These are phyloP conservation scores for Trichoderma sp. DNA, from an alignment of 2,329 filamentous ascomycete species.

Conservation along the genomic window DNA sequence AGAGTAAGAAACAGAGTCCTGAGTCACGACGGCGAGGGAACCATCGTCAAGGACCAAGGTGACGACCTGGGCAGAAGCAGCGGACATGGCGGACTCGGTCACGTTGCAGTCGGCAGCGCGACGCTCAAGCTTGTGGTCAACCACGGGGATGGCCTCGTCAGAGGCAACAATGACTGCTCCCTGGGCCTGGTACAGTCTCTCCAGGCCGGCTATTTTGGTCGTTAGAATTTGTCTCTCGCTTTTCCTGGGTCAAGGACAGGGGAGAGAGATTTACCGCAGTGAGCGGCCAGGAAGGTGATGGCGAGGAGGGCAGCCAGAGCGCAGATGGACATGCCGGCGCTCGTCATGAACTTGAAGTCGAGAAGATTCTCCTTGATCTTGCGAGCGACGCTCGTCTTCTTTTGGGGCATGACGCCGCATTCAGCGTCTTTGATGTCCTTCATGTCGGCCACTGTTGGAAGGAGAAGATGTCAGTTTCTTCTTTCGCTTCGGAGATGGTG, in stretches of 20 bases:
- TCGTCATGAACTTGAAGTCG: conserved; percentile 30
- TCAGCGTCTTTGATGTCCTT: conserved; percentile 38
- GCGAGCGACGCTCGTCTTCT: conserved; percentile 1
- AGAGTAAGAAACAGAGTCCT: background rate
- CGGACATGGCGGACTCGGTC: conserved; percentile 18
- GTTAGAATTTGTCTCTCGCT: background rate
- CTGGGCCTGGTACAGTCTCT: conserved; percentile 11
- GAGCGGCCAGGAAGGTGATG: conserved; percentile 37
- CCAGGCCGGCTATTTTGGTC: conserved; percentile 1
- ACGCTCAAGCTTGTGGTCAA: conserved; percentile 32
- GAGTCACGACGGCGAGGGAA: conserved; percentile 20
- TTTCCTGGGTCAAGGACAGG: background rate
- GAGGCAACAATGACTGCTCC: background rate
- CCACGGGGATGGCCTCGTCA: conserved; percentile 27
- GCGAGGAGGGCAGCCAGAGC: conserved; percentile 36
- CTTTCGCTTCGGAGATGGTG: too few species aligned
- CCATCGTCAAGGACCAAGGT: conserved; percentile 26
- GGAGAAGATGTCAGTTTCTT: conserved; percentile 29
- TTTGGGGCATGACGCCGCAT: conserved; percentile 29
- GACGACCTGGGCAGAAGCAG: conserved; percentile 28
- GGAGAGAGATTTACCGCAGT: conserved; percentile 33
- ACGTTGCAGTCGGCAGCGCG: conserved; percentile 33
- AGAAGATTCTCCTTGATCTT: conserved; percentile 14
- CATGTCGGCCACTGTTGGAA: conserved; percentile 35
- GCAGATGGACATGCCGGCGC: conserved; percentile 25